Percentiles rank a stretch among this genome's conserved stretches.
These are phyloP conservation scores for Chamaecyparis obtusa DNA, from an alignment of 75 land plant genomes.

Conservation along the genomic window DNA sequence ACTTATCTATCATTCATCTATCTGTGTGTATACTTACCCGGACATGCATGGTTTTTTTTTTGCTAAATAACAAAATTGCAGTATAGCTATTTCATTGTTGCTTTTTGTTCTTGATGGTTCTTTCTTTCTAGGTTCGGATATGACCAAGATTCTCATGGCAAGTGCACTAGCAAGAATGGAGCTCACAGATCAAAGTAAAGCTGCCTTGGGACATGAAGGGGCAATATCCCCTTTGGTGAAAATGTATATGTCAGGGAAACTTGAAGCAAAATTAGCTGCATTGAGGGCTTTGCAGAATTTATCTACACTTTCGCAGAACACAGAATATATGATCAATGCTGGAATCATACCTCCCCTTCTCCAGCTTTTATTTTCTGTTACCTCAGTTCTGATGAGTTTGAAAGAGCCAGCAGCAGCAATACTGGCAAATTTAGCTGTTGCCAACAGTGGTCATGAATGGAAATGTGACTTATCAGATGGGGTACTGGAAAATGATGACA, in stretches of 20 bases:
- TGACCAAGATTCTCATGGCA: conserved; percentile 67
- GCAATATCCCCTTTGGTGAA: conserved; percentile 48
- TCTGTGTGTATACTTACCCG: not conserved
- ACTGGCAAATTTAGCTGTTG: conserved; percentile 51
- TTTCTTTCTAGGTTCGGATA: conserved; percentile 49
- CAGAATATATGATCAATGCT: conserved; percentile 27
- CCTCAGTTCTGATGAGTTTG: conserved; percentile 47
- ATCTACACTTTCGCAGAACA: conserved; percentile 31
- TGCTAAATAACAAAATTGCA: not conserved
- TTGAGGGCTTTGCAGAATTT: conserved; percentile 55
- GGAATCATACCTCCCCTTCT: conserved; percentile 44
- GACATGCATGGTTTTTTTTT: not conserved
- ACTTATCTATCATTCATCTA: not conserved
- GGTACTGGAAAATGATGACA: conserved; percentile 34
- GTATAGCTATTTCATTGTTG: not conserved
- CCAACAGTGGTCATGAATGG: not conserved
- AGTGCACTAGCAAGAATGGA: conserved; percentile 57
- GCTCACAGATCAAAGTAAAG: conserved; percentile 55
- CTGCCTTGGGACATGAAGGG: conserved; percentile 51
- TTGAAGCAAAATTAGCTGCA: conserved; percentile 63
- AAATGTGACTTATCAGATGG: conserved; percentile 23
- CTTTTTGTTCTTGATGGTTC: not conserved
- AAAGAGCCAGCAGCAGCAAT: conserved; percentile 65
- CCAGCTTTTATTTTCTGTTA: conserved; percentile 63
- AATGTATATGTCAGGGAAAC: conserved; percentile 50